A percentile compares a stretch with the other conserved stretches of the same genome.
These are phyloP conservation scores for Triangularia setosa DNA, from an alignment of 2,329 filamentous ascomycete species.

Conservation along the genomic window DNA sequence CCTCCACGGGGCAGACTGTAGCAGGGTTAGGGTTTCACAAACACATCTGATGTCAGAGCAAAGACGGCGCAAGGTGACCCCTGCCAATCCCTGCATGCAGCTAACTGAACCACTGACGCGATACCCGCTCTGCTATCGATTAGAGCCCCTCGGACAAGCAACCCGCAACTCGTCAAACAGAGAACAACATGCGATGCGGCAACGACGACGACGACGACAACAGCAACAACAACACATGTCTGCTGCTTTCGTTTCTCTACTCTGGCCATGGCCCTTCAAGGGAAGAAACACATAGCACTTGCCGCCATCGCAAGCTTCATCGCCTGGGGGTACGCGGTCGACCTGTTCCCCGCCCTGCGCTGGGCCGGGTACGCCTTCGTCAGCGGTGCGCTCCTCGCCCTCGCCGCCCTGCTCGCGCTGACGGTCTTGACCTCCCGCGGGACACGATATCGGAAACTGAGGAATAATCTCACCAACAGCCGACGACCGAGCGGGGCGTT, in stretches of 20 bases:
- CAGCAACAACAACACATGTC: slow-evolving; percentile 31
- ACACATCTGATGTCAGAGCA: neutral
- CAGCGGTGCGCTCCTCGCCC: slow-evolving; percentile 58
- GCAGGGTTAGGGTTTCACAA: neutral
- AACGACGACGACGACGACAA: slow-evolving; percentile 19
- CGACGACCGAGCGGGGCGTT: slow-evolving; percentile 44
- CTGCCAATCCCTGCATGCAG: neutral
- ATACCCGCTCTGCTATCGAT: neutral
- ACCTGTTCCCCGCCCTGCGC: slow-evolving; percentile 78
- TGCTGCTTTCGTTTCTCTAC: slow-evolving; percentile 25
- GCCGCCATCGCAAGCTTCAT: slow-evolving; percentile 69
- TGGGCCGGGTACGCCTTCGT: slow-evolving; percentile 83
- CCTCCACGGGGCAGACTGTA: no score
- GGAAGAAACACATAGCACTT: slow-evolving; percentile 60
- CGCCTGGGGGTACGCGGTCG: slow-evolving; percentile 81
- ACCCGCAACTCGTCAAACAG: neutral
- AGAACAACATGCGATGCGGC: slow-evolving; percentile 32
- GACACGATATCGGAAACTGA: slow-evolving; percentile 30
- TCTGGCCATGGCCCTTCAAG: slow-evolving; percentile 64
- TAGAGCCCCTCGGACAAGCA: neutral
- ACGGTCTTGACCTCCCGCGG: slow-evolving; percentile 57
- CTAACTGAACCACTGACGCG: neutral
- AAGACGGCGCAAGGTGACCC: neutral
- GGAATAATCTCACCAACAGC: slow-evolving; percentile 28
- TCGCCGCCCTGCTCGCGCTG: slow-evolving; percentile 52